Evolutionary conservation across 495 filamentous ascomycete species (phyloP), one percentile per base, ranked within the genome.

Genomic region (Endocarpon pusillum): DNA sequence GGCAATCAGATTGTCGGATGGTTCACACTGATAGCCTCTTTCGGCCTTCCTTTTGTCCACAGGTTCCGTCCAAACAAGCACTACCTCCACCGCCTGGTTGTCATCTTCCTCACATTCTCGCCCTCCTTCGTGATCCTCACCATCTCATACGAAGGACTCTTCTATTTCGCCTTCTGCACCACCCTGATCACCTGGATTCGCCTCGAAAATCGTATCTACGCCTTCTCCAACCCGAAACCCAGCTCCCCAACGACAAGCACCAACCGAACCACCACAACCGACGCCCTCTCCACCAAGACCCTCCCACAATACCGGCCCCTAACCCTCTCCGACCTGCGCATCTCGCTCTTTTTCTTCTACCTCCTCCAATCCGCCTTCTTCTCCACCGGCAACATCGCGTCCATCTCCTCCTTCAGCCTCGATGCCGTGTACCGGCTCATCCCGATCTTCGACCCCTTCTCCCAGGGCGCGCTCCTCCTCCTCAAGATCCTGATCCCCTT

Each of bases 321-420:
- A 18, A 75, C 67, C 17, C 67, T 96, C 21, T 66, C 77, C 21
- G 87, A 96, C 54, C 71, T 75, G 19, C 81, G 91, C 26, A 75
- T 89, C 21, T 75, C 84, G 7, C 66, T 96, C 14, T 94, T 94
- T 67, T 94, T 94, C 69, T 75, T 96, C 47, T 83, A 79, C 47
- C 69, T 99, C 9, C 67, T 99, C 11, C 87, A 96, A 54, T 80
- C 85, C 16, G 91, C 80, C 22, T 99, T 99, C 63, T 99, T 99
- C 67, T 78, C 77, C 57, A 94, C 86, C 2, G 91, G 91, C 41
- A 99, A 99, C 57, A 73, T 99, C 32, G 89, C 91, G 3, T 94
- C 85, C 3, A 55, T 99, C 36, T 92, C 86, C 21, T 82, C 87
- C 5, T 99, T 99, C 69, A 85, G 78, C 23, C 66, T 99, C 12